Evolutionary conservation across 1,139 yeast species (phyloP), one percentile per base, ranked within the genome.

Genomic region (Blastobotrys arbuscula): DNA sequence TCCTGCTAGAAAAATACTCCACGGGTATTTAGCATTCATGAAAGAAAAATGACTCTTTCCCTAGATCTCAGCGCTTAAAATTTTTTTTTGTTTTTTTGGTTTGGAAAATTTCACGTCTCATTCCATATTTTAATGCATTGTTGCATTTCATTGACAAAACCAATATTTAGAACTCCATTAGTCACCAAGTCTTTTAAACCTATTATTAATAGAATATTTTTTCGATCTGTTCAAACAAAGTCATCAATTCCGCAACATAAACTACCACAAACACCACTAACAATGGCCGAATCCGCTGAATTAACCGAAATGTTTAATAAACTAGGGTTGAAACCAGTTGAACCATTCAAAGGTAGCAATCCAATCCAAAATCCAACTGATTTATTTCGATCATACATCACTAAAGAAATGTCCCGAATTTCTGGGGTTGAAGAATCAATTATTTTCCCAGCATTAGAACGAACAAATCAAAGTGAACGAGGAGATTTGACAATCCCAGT

Each of bases 401-500:
- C 96, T 45, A 77, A 78, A 53, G 92, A 90, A 66, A 76, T 92
- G 54, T 75, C 85, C 55, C 73, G 76, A 55, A 74, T 94, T 57
- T 75, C 95, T 19, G 82, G 82, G 31, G 95, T 89, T 42, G 84
- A 83, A 53, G 72, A 77, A 53, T 71, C 73, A 12, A 67, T 86
- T 45, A 86, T 90, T 55, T 88, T 77, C 69, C 86, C 89, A 53
- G 89, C 96, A 42, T 77, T 92, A 62, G 97, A 92, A 69, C 81
- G 94, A 74, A 89, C 97, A 36, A 75, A 78, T 56, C 82, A 90
- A 42, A 70, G 85, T 58, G 97, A 88, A 52, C 85, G 94, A 65
- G 98, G 98, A 62, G 99, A 92, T 67, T 77, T 92, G 62, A 76
- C 90, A 58, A 79, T 92, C 51, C 97, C 99, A 39, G 77, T 92